A percentile compares a stretch with the other conserved stretches of the same genome.
Evolutionary conservation across 2,329 filamentous ascomycete genomes (phyloP).

Genomic region (Fusarium albidum): DNA sequence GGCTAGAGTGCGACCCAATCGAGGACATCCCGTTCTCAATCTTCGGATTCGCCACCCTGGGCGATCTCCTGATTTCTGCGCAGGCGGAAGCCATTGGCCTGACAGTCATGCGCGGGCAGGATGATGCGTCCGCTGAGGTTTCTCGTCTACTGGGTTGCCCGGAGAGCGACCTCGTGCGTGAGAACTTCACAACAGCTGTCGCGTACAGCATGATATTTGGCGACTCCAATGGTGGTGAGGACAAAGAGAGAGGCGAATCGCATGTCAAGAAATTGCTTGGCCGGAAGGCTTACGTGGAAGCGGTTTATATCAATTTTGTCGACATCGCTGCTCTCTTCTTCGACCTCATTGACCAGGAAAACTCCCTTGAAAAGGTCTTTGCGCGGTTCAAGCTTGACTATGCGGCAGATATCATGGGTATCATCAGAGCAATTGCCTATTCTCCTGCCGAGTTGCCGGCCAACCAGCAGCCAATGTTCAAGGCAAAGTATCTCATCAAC

Average conservation of each 20-base stretch:
- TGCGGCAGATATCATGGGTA: constrained; percentile 69
- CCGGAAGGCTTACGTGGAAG: constrained; percentile 66
- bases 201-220: constrained; percentile 82
- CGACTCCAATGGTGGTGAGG: constrained; percentile 40
- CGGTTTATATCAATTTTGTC: constrained; percentile 75
- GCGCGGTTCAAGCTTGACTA: constrained; percentile 64
- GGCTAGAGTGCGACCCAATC: constrained; percentile 75
- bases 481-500: constrained; percentile 76
- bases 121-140: constrained; percentile 68
- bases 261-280: constrained; percentile 76
- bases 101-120: constrained; percentile 81
- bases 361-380: constrained; percentile 74
- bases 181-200: constrained; percentile 78
- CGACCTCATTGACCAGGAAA: constrained; percentile 79
- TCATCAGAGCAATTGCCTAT: constrained; percentile 74
- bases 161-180: constrained; percentile 65
- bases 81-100: constrained; percentile 82
- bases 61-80: constrained; percentile 73
- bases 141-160: constrained; percentile 63
- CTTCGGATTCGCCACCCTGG: constrained; percentile 78
- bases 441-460: constrained; percentile 73
- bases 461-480: constrained; percentile 89
- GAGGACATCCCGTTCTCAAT: constrained; percentile 82
- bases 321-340: constrained; percentile 81
- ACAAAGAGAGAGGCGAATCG: constrained; percentile 67